Base-by-base conservation (phyloP, 23 red algal genomes). In the Cyanidiococcus yangmingshanensis region DNA sequence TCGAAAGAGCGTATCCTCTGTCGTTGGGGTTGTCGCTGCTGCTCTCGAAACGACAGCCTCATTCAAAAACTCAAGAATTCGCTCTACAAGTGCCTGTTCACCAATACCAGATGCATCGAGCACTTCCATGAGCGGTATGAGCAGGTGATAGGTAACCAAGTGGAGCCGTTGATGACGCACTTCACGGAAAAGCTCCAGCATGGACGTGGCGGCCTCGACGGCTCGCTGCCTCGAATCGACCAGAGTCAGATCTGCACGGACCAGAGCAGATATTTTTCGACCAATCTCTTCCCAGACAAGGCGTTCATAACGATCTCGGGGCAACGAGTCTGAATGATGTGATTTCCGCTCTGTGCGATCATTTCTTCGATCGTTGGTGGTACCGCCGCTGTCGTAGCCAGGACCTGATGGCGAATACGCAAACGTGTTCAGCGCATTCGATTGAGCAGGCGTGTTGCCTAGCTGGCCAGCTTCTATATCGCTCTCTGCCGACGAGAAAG, bases 121-220 rank as follows among this genome's bases (percentile, higher is more conserved):
- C 27, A 71, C 63, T 35, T 71, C 63, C 63, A 71, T 35, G 3
- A 71, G 21, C 7, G 63, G n/a, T 7, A 71, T 71, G 63, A 71
- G 63, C 63, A 32, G 63, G 63, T 71, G 63, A 7, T 71, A 29
- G 3, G 32, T 35, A 12, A 71, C n/a, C n/a, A 71, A 35, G 63
- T 71, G 12, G 63, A 32, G 27, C 7, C 63, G 63, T 29, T 71
- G 63, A 29, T 7, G 63, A 17, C 7, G 63, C 7, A 71, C 63
- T 71, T 71, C 63, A 7, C 32, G 63, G 63, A 71, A 71, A 25
- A 71, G 63, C 63, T 71, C 63, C n/a, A 71, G 21, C 16, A 71
- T 71, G 27, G 63, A 71, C 16, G 7, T 35, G 63, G 63, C 63
- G 7, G 63, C 63, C 63, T 71, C 63, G 7, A 71, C n/a, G 27